Evolutionary conservation across 192 early-diverging fungal genomes (phyloP), one percentile per base, ranked within the genome.

Genomic region (Coemansia asiatica): DNA sequence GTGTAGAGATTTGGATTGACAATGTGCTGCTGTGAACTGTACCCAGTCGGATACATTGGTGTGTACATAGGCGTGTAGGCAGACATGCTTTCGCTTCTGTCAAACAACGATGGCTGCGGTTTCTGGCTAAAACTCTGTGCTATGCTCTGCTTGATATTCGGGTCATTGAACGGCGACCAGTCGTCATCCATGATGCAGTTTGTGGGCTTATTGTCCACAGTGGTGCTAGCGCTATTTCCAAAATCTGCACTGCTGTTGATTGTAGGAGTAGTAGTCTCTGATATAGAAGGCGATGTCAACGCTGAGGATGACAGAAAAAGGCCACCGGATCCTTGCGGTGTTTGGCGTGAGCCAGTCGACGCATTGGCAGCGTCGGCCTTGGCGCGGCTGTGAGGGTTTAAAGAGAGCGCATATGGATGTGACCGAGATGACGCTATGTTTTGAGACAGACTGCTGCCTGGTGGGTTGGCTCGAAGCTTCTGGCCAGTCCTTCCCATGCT

Each of bases 401-500:
- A 35, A 4, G 50, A 46, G 22, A 58, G 58, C 31, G 66, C 16
- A 31, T 75, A 75, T 16, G 74, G 74, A 47, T 75, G 74, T 35
- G 59, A 23, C 46, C 67, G 67, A 26, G 73, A 16, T 10, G 58
- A 60, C 40, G 35, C 15, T 26, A 16, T 26, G 35, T 50, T 47
- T 16, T 18, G 47, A 33, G 51, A 23, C 27, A 25, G 25, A 25
- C 38, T 64, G 48, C 29, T 56, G 54, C 40, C 63, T 19, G 51
- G 35, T 27, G 72, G 59, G 56, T 36, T 55, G 54, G 38, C 57
- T 50, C 59, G 59, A 63, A 70, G 63, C 28, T 54, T 69, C 47
- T 75, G 58, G 22, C 74, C 68, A 23, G 67, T 67, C 56, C 74
- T 68, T 70, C 74, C 74, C 74, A 75, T 75, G 40, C 54, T 75